Base-by-base conservation (phyloP, 2,329 filamentous ascomycete species). In the Monosporascus cannonballus region DNA sequence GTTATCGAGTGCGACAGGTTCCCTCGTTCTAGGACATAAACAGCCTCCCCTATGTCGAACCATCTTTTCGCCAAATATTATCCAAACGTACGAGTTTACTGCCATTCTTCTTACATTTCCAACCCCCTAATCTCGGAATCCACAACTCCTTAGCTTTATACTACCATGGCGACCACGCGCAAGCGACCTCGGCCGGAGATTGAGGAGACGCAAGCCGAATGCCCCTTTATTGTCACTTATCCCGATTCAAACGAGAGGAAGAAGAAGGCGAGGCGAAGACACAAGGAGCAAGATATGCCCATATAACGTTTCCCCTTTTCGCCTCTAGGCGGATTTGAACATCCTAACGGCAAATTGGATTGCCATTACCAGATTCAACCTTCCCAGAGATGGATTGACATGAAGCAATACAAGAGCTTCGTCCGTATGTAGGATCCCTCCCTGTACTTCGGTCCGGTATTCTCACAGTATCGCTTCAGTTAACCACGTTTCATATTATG, bases 381-480 rank as follows among this genome's bases (percentile, higher is more conserved):
- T 4, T 69, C 72, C 24, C 74, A 77, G 64, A 71, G 72, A 59
- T 83, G 80, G 80, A 70, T 73, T 25, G 76, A 79, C 49, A 83
- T 83, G 79, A 82, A 78, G 53, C 71, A 77, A 49, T 83, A 83
- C 62, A 83, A 82, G 55, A 83, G 80, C 65, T 83, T 83, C 56
- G 78, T 83, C 54, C 69, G 79, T 83, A 73, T 69, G 79, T 80
- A 22, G 7, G 47, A 27, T 39, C 14, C 18, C n/a, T 44, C 30
- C 20, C 27, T 1, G 17, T 45, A 9, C 24, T 34, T 30, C 17
- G 17, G 51, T 45, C 27, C 30, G 18, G 25, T 39, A 20, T 37
- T 42, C 54, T 64, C 37, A 62, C 46, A 44, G 27, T 51, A 38
- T n/a, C 24, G 48, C 47, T 48, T 38, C 53, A 83, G 79, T 83